phyloP scores from a whole-genome alignment of 768 basidiomycete species.

The Lactifluus volemus region DNA sequence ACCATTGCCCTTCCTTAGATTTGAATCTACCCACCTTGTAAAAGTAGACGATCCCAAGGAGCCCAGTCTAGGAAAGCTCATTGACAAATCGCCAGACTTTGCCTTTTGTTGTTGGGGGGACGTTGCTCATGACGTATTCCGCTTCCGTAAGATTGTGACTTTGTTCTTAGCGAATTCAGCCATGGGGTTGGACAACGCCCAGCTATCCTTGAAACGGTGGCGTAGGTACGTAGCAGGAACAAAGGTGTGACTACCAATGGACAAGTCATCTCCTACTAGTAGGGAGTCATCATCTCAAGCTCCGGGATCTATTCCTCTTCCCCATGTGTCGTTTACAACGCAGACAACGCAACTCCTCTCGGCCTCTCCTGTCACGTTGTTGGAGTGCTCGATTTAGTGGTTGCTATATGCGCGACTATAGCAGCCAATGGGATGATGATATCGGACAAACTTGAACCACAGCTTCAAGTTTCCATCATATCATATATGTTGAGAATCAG shows the following conservation, averaged over 20 bases:
- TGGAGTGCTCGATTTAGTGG: constrained; percentile 7
- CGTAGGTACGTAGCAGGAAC: background rate
- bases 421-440: background rate
- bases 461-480: constrained; percentile 6
- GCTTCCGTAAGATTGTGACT: background rate
- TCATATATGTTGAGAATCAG: background rate
- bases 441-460: background rate
- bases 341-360: background rate
- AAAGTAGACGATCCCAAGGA: background rate
- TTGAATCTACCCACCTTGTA: background rate
- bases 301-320: background rate
- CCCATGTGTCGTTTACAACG: background rate
- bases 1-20: too few relatives aligned
- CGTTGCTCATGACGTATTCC: background rate
- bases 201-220: constrained; percentile 1
- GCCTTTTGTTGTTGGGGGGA: background rate
- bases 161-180: background rate
- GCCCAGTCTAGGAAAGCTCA: background rate
- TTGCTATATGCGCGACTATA: background rate
- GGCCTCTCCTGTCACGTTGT: constrained; percentile 8
- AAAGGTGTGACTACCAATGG: background rate
- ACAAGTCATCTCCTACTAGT: background rate
- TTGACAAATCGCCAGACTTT: background rate
- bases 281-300: background rate
- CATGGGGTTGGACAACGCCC: background rate